Conservation (phyloP, 2,329 filamentous ascomycete genomes). For the Pseudocercospora cruenta region DNA sequence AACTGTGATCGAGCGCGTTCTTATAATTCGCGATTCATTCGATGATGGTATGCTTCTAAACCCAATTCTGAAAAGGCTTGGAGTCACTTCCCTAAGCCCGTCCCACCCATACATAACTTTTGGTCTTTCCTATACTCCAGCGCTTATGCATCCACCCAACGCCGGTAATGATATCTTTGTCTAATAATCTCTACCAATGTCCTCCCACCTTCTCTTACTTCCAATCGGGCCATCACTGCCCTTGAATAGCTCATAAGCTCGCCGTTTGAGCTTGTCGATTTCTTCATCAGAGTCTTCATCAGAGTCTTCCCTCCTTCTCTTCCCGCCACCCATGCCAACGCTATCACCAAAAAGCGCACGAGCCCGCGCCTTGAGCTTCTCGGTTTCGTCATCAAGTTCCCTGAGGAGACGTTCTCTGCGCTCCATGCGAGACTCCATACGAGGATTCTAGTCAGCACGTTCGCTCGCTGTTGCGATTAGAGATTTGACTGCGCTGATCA, state of each 20-base stretch:
- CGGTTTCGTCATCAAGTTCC: no score
- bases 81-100: not conserved
- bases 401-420: not conserved
- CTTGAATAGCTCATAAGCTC: no score
- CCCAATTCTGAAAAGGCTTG: not conserved
- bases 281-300: no score
- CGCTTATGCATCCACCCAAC: not conserved
- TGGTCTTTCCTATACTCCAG: not conserved
- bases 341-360: no score
- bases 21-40: not conserved
- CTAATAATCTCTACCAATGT: not conserved
- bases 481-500: constrained; percentile 74
- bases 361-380: no score
- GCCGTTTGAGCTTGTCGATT: no score
- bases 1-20: not conserved
- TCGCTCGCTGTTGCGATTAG: constrained; percentile 27
- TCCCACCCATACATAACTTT: not conserved
- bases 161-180: not conserved
- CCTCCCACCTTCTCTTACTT: no score
- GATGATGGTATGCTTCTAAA: not conserved
- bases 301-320: no score
- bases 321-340: no score
- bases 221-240: no score
- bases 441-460: constrained; percentile 8
- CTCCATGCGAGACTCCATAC: not conserved